Conservation (phyloP, 345 rosid species). For the Hirschfeldia incana region DNA sequence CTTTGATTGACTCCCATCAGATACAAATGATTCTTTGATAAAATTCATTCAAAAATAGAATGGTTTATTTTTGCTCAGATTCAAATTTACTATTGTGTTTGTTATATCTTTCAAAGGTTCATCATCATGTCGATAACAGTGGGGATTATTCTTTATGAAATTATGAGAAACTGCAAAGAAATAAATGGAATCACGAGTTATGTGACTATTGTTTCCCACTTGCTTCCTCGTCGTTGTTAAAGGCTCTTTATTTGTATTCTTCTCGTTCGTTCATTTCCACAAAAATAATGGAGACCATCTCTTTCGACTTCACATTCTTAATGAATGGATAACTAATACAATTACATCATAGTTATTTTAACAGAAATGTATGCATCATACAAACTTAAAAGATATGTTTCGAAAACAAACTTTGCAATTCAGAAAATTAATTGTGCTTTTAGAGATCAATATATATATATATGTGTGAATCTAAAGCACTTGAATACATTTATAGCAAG, state of each 20-base stretch:
- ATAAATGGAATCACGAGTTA: constrained; percentile 38
- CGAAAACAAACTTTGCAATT: not conserved
- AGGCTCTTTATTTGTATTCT: constrained; percentile 7
- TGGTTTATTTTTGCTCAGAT: constrained; percentile 21
- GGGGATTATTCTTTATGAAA: not conserved
- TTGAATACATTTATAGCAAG: not conserved
- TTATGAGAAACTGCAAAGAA: constrained; percentile 20
- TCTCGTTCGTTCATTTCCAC: not conserved
- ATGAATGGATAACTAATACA: constrained; percentile 24
- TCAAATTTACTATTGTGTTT: constrained; percentile 4
- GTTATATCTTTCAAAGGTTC: not conserved
- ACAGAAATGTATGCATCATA: constrained; percentile 5
- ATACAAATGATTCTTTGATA: not conserved
- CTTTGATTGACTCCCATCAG: constrained; percentile 28
- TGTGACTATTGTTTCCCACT: constrained; percentile 27
- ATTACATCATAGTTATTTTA: constrained; percentile 5
- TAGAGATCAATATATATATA: not conserved
- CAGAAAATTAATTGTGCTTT: constrained; percentile 1
- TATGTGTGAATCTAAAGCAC: constrained; percentile 19
- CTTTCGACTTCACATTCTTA: constrained; percentile 16
- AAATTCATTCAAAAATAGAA: constrained; percentile 22
- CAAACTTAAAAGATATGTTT: not conserved
- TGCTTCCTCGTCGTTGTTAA: constrained; percentile 17
- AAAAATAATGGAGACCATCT: constrained; percentile 10
- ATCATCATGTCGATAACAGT: constrained; percentile 16